Conservation (phyloP, 148 eudicot species). For the Camellia granthamiana region DNA sequence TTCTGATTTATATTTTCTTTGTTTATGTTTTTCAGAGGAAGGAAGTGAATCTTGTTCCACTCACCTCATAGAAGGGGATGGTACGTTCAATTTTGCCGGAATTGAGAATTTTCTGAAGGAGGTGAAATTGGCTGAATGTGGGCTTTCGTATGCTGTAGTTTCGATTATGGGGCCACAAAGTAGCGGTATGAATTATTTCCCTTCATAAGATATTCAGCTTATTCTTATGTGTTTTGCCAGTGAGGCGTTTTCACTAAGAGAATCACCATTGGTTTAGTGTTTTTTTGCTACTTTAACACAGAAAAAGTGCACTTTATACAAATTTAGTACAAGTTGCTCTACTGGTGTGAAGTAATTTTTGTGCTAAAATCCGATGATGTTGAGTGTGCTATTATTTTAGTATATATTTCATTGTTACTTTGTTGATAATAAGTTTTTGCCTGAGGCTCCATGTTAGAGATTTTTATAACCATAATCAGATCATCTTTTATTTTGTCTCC, state of each 20-base stretch:
- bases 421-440: too few relatives aligned
- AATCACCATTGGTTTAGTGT: too few relatives aligned
- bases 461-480: too few relatives aligned
- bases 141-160: constrained; percentile 91
- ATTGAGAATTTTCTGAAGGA: constrained; percentile 64
- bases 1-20: constrained; percentile 8
- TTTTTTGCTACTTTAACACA: too few relatives aligned
- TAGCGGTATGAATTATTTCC: constrained; percentile 57
- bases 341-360: too few relatives aligned
- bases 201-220: not conserved
- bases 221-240: not conserved
- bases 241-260: not conserved
- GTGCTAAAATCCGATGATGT: too few relatives aligned
- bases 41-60: constrained; percentile 63
- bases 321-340: too few relatives aligned
- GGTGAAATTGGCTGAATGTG: constrained; percentile 83
- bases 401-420: too few relatives aligned
- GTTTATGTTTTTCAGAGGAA: constrained; percentile 36
- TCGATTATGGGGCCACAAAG: constrained; percentile 98
- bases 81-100: constrained; percentile 68
- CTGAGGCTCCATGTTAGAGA: too few relatives aligned
- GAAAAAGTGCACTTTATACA: too few relatives aligned
- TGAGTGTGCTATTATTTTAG: too few relatives aligned
- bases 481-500: too few relatives aligned
- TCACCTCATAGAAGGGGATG: constrained; percentile 93